A percentile compares a stretch with the other conserved stretches of the same genome.
phyloP scores from a whole-genome alignment of 768 basidiomycete species.

The Gloeopeniophorella convolvens region DNA sequence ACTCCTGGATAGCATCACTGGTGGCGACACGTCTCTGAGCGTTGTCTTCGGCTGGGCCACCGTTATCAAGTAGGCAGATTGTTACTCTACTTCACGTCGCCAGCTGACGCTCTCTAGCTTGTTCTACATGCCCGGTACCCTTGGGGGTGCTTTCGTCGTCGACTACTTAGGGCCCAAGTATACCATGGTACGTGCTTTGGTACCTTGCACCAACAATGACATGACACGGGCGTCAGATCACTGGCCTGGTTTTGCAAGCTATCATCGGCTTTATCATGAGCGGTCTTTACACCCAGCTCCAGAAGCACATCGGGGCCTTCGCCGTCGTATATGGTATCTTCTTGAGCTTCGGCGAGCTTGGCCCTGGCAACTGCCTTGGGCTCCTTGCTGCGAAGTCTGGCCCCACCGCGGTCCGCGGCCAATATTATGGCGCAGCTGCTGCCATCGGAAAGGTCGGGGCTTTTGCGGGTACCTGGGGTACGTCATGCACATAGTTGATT shows the following conservation, averaged over 20 bases:
- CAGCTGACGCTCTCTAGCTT: slow-evolving; percentile 30
- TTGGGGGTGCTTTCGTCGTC: slow-evolving; percentile 68
- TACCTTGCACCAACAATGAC: background rate
- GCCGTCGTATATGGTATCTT: slow-evolving; percentile 90
- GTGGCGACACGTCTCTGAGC: slow-evolving; percentile 41
- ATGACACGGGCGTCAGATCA: slow-evolving; percentile 40
- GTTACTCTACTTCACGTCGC: slow-evolving; percentile 29
- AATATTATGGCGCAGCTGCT: slow-evolving; percentile 82
- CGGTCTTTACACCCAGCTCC: slow-evolving; percentile 63
- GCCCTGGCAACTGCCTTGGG: slow-evolving; percentile 83
- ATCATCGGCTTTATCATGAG: slow-evolving; percentile 87
- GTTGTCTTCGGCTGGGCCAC: slow-evolving; percentile 80
- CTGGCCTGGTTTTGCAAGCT: slow-evolving; percentile 60
- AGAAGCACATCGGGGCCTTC: slow-evolving; percentile 62
- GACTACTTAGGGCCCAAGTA: slow-evolving; percentile 72
- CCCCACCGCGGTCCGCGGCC: slow-evolving; percentile 81
- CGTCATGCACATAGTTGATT: slow-evolving; percentile 22
- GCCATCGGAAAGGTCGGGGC: slow-evolving; percentile 84
- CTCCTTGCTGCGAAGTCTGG: slow-evolving; percentile 80
- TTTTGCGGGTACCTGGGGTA: slow-evolving; percentile 77
- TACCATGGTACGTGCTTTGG: slow-evolving; percentile 48
- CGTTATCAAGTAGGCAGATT: slow-evolving; percentile 61
- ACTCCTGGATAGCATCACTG: slow-evolving; percentile 45
- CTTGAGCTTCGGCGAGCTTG: slow-evolving; percentile 82
- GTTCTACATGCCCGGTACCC: slow-evolving; percentile 67